Evolutionary conservation across 176 grass and related monocot species (phyloP), one percentile per base, ranked within the genome.

Genomic region (Aechmea fasciata): DNA sequence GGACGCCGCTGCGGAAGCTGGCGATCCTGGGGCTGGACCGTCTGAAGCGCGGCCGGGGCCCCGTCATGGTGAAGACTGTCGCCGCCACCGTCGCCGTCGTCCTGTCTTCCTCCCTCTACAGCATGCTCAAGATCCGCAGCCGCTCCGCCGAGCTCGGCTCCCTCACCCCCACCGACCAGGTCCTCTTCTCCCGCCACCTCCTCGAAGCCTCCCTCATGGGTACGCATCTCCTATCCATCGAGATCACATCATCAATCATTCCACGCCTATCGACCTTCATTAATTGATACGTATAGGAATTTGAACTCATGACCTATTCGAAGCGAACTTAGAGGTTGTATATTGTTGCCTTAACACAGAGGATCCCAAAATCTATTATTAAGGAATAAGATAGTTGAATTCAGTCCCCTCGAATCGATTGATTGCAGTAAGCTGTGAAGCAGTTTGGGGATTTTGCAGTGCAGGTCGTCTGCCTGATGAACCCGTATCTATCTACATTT

Each of bases 171-270:
- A 90, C 83, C 18, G 87, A 90, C 53, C 87, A 86, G 77, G 80
- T 90, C 67, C 83, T 90, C 65, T 72, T 81, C 66, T 83, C 73
- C 67, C 77, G 87, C 2, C 77, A 81, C 71, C 80, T 90, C 67
- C 87, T 90, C 67, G 87, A 90, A 74, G 80, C 80, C 0, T 80
- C 87, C 50, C 83, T 90, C 67, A 80, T 90, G 80, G 87, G 87
- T 83, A 90, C 17, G 68, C 15, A 22, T 48, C 65, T 29, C 13
- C 0, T 15, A 17, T 15, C 23, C 10, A 9, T 8, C 13, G 22
- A 11, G 4, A 3, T 14, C 29, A 53, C 9, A 18, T 11, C 8
- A 26, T 26, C 1, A 2, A 26, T 26, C 25, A 26, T 26, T 26
- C 25, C 25, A 1, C 25, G 25, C 25, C 2, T 26, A 26, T 26